phyloP scores from a whole-genome alignment of 768 basidiomycete genomes.

The Fibroporia radiculosa region DNA sequence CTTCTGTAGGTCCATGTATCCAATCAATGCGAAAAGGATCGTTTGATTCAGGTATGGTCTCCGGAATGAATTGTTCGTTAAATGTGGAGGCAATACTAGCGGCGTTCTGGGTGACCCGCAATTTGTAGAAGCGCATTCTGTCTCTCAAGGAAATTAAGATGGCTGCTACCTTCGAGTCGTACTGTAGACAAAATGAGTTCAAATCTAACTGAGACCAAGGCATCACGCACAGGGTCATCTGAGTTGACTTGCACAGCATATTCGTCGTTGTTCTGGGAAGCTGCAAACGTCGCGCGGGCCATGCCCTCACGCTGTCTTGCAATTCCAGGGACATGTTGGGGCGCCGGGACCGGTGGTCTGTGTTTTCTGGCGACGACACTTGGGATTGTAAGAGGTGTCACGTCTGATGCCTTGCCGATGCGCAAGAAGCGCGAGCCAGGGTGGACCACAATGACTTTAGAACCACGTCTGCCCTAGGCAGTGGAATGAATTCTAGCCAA shows the following conservation, averaged over 20 bases:
- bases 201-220: not conserved
- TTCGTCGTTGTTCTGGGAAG: constrained; percentile 37
- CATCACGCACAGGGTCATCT: constrained; percentile 54
- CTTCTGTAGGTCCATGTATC: constrained; percentile 48
- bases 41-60: constrained; percentile 78
- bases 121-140: constrained; percentile 81
- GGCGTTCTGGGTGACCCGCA: constrained; percentile 65
- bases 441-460: constrained; percentile 73
- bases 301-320: constrained; percentile 43
- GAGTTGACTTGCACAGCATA: constrained; percentile 37
- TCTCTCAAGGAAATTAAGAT: constrained; percentile 69
- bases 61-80: constrained; percentile 79
- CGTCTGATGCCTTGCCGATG: constrained; percentile 72
- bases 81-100: constrained; percentile 65
- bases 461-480: constrained; percentile 60
- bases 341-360: constrained; percentile 34
- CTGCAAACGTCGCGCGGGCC: constrained; percentile 10
- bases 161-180: constrained; percentile 68
- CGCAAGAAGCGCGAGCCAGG: constrained; percentile 69
- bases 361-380: constrained; percentile 68
- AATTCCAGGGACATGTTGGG: constrained; percentile 42
- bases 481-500: constrained; percentile 11
- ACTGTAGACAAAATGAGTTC: constrained; percentile 31
- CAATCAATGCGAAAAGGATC: constrained; percentile 82
- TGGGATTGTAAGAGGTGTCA: constrained; percentile 59